Evolutionary conservation across 441 rosid genomes (phyloP).

Genomic region (Croton laevigatus): DNA sequence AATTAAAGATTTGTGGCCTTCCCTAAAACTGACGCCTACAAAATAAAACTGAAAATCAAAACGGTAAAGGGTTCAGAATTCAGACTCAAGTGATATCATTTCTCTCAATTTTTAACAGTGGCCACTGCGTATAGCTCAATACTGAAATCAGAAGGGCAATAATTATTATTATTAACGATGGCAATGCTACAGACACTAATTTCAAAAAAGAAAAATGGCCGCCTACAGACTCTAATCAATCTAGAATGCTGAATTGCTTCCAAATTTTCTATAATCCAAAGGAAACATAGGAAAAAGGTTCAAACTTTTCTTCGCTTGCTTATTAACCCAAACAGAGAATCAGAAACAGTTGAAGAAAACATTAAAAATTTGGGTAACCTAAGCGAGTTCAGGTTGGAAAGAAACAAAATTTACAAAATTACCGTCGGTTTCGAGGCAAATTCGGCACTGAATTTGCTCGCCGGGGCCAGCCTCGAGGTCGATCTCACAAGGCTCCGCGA

Average conservation of each 20-base stretch:
- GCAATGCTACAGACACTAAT: not conserved
- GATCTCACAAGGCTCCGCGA: constrained; percentile 72
- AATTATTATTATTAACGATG: not conserved
- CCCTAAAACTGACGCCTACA: not conserved
- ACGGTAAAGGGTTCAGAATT: constrained; percentile 10
- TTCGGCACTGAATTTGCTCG: constrained; percentile 96
- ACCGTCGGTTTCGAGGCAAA: constrained; percentile 99
- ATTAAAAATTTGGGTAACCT: not conserved
- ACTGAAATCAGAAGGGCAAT: not conserved
- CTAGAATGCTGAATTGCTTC: not conserved
- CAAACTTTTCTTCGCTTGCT: not conserved
- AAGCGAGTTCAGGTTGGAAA: not conserved
- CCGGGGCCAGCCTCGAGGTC: constrained; percentile 98
- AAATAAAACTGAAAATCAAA: not conserved
- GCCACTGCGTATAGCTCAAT: not conserved
- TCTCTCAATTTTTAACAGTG: not conserved
- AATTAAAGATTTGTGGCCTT: not conserved
- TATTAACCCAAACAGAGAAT: not conserved
- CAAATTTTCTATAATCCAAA: not conserved
- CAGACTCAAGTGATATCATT: constrained; percentile 7
- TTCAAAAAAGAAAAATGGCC: not conserved
- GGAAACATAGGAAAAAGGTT: not conserved
- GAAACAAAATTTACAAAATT: constrained; percentile 13
- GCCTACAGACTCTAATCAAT: not conserved
- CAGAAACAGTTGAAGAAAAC: not conserved